Base-by-base conservation (phyloP, 2,329 filamentous ascomycete genomes). In the Cryphonectria nitschkei region DNA sequence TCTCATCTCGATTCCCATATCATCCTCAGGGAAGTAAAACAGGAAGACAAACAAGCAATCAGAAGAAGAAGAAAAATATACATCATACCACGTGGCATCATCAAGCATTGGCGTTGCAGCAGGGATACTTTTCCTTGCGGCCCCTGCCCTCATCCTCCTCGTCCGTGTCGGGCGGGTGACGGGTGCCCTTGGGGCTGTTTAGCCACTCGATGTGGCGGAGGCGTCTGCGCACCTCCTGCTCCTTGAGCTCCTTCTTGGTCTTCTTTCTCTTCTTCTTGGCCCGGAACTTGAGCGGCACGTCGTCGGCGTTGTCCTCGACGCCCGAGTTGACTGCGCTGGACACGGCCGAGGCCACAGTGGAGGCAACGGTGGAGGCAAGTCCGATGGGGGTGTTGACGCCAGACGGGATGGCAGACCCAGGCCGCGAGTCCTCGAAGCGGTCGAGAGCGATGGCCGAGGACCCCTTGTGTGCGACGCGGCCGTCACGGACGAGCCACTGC, bases 211-310 rank as follows among this genome's bases (percentile, higher is more conserved):
- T 92, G 82, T 99, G 94, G 77, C 96, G 90, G 82, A 98, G 85
- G 76, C 96, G 88, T 75, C 95, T 89, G 74, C 97, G 88, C 60
- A 92, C 92, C 83, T 98, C 95, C 29, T 92, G 88, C 81, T 99
- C 96, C 88, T 99, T 99, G 80, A 95, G 76, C 82, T 99, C 94
- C 83, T 94, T 94, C 86, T 97, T 93, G 70, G 96, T 99, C 89
- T 96, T 89, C 93, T 99, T 99, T 90, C 95, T 97, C 94, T 95
- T 96, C 82, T 87, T 90, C 82, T 87, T 90, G 13, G 92, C 87
- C 81, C 87, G 89, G 90, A 99, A 99, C 84, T 97, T 95, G 86
- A 99, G 88, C 72, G 86, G 87, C 72, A 46, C 72, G 29, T 81
- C 92, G 81, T 78, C 37, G 39, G 37, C 86, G 72, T 89, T 90